Conservation (phyloP, 257 asterid species). For the Capsicum pubescens region DNA sequence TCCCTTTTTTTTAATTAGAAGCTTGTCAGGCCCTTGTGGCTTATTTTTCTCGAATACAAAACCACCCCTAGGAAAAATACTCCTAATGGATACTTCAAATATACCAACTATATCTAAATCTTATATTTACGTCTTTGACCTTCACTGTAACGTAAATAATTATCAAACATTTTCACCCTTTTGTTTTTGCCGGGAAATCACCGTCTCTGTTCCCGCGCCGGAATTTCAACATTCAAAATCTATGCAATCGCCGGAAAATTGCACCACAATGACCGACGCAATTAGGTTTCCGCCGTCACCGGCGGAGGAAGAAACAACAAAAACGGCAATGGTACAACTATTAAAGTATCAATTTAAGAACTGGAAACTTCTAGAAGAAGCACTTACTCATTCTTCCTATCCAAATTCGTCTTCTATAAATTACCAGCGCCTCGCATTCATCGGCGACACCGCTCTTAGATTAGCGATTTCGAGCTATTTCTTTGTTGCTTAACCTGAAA, state of each 20-base stretch:
- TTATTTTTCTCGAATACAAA: too few relatives aligned
- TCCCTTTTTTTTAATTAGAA: too few relatives aligned
- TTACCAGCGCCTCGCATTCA: conserved; percentile 75
- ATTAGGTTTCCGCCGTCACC: neutral
- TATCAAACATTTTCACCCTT: neutral
- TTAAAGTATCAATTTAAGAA: conserved; percentile 52
- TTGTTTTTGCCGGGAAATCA: neutral
- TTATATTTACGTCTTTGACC: too few relatives aligned
- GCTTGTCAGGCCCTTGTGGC: too few relatives aligned
- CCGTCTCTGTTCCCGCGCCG: neutral
- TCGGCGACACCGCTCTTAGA: conserved; percentile 74
- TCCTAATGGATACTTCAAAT: too few relatives aligned
- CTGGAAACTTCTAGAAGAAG: conserved; percentile 66
- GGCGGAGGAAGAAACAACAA: conserved; percentile 27
- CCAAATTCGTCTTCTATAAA: conserved; percentile 45
- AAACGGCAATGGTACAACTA: conserved; percentile 57
- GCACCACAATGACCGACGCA: neutral
- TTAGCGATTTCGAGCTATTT: conserved; percentile 57
- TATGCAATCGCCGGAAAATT: neutral
- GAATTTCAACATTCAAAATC: neutral
- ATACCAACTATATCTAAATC: too few relatives aligned
- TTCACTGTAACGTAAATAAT: too few relatives aligned
- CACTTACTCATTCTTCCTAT: conserved; percentile 81
- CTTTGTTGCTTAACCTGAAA: conserved; percentile 49
- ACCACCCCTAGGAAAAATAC: too few relatives aligned